Evolutionary conservation across 805 yeast species (phyloP).

Genomic region (Candida ortonii): DNA sequence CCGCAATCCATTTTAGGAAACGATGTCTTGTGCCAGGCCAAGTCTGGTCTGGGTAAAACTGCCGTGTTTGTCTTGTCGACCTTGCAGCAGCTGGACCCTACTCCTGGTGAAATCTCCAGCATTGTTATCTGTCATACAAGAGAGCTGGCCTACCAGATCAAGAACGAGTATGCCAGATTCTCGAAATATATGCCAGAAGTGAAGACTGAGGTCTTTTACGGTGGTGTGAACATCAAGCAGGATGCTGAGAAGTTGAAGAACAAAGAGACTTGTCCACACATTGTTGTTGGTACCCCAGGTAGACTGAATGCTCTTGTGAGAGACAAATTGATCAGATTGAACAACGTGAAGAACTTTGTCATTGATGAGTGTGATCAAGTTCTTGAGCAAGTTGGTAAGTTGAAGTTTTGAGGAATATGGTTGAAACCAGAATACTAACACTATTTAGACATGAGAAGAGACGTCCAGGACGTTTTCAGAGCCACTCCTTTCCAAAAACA

Average conservation of each 20-base stretch:
- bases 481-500: constrained; percentile 97
- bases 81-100: constrained; percentile 94
- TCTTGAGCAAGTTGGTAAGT: constrained; percentile 54
- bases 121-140: constrained; percentile 97
- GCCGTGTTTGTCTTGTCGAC: constrained; percentile 97
- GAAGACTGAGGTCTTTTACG: constrained; percentile 93
- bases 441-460: constrained; percentile 91
- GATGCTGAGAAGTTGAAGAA: constrained; percentile 86
- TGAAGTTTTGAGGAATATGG: no score
- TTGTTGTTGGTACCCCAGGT: constrained; percentile 98
- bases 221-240: constrained; percentile 84
- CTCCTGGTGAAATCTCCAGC: constrained; percentile 93
- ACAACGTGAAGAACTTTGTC: constrained; percentile 89
- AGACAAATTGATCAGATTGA: constrained; percentile 83
- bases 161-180: constrained; percentile 95
- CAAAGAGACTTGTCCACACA: constrained; percentile 93
- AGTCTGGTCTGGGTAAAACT: constrained; percentile 98
- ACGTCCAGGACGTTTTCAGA: constrained; percentile 96
- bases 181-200: constrained; percentile 98
- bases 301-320: constrained; percentile 91
- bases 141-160: constrained; percentile 97
- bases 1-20: constrained; percentile 98
- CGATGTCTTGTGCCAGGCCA: constrained; percentile 97
- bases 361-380: constrained; percentile 99
- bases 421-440: no score